Conservation (phyloP, 1,284 basidiomycete genomes). For the Psilocybe mexicana region DNA sequence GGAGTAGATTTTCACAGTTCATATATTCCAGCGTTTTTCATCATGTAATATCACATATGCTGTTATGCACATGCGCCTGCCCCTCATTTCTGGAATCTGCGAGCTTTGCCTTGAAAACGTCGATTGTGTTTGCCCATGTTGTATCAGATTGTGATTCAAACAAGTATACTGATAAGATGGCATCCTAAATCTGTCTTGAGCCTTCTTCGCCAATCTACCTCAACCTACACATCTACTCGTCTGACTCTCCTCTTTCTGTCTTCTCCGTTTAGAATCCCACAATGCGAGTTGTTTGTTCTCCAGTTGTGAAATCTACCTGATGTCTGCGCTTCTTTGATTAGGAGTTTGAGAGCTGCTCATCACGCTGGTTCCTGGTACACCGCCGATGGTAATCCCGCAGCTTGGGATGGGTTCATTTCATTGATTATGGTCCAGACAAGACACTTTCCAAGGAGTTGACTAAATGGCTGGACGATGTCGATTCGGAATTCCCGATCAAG, state of each 20-base stretch:
- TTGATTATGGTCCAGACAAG: constrained; percentile 42
- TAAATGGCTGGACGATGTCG: constrained; percentile 65
- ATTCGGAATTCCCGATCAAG: constrained; percentile 63
- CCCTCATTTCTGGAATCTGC: constrained; percentile 8
- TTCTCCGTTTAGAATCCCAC: constrained; percentile 1
- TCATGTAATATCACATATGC: constrained; percentile 42
- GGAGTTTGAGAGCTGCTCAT: constrained; percentile 55
- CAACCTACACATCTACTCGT: not conserved
- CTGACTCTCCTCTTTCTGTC: not conserved
- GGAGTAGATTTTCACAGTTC: constrained; percentile 65
- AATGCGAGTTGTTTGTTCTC: constrained; percentile 18
- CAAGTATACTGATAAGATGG: constrained; percentile 12
- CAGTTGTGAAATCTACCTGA: not conserved
- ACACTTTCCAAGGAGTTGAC: constrained; percentile 64
- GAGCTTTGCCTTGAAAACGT: constrained; percentile 6
- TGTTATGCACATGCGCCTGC: constrained; percentile 34
- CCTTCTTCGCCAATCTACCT: not conserved
- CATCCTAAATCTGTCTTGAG: constrained; percentile 3
- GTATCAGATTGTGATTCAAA: constrained; percentile 6
- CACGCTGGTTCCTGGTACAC: constrained; percentile 96
- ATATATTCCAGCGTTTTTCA: constrained; percentile 34
- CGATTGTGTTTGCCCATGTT: constrained; percentile 7
- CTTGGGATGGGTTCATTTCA: constrained; percentile 9
- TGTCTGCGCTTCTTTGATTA: not conserved
- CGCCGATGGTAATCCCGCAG: constrained; percentile 49